Evolutionary conservation across 495 filamentous ascomycete species (phyloP).

Genomic region (Zalerion maritima): DNA sequence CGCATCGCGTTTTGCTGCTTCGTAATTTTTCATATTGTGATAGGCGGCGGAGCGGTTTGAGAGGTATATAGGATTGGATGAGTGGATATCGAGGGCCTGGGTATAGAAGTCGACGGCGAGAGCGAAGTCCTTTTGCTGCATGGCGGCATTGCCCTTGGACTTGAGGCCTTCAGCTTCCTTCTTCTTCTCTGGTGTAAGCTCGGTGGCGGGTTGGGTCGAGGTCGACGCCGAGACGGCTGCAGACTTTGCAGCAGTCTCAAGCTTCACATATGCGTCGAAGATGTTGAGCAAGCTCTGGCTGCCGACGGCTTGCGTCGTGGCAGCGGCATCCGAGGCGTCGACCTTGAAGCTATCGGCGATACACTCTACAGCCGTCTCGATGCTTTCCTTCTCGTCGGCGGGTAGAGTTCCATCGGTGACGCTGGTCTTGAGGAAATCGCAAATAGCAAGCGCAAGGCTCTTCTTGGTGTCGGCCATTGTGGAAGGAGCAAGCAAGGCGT

Average conservation of each 20-base stretch:
- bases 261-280: conserved; percentile 91
- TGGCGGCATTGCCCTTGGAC: conserved; percentile 82
- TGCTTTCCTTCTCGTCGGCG: conserved; percentile 73
- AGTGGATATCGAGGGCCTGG: conserved; percentile 62
- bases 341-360: conserved; percentile 92
- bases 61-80: conserved; percentile 87
- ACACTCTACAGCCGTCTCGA: conserved; percentile 85
- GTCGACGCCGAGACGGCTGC: conserved; percentile 6
- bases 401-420: conserved; percentile 77
- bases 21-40: conserved; percentile 65
- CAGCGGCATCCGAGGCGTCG: conserved; percentile 60
- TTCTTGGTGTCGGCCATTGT: too few relatives aligned
- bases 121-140: conserved; percentile 78
- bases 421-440: conserved; percentile 81
- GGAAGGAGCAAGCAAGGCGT: too few relatives aligned
- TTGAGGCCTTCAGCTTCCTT: conserved; percentile 77
- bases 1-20: conserved; percentile 67
- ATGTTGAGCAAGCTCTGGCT: conserved; percentile 74
- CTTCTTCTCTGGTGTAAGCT: conserved; percentile 40
- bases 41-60: conserved; percentile 93
- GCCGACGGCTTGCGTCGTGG: conserved; percentile 63
- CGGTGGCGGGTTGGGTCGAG: conserved; percentile 11
- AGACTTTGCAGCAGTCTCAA: conserved; percentile 37
- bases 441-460: conserved; percentile 89
- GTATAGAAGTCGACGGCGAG: conserved; percentile 74